Conservation (phyloP, 2,329 filamentous ascomycete genomes). For the Colletotrichum viniferum region DNA sequence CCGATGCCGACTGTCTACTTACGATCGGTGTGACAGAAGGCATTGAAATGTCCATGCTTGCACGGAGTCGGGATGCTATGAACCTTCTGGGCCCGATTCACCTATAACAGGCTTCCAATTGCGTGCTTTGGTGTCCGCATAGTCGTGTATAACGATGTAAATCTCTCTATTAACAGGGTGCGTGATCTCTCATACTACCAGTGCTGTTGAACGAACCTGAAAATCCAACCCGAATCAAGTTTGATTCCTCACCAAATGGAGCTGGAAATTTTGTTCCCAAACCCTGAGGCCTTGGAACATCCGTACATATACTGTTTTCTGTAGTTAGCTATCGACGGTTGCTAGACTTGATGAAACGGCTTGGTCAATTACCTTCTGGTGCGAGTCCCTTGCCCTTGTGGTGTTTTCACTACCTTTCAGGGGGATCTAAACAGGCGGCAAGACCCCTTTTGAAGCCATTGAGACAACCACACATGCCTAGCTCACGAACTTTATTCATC, state of each 20-base stretch:
- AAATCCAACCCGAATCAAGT: background rate
- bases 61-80: background rate
- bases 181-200: background rate
- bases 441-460: too few relatives aligned
- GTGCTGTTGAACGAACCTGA: background rate
- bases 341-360: too few relatives aligned
- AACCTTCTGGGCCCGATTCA: background rate
- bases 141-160: accelerated
- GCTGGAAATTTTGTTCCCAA: accelerated
- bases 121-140: accelerated
- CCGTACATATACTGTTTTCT: too few relatives aligned
- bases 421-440: too few relatives aligned
- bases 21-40: background rate
- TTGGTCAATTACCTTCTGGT: too few relatives aligned
- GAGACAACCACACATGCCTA: too few relatives aligned
- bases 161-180: accelerated
- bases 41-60: background rate
- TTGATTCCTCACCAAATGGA: accelerated
- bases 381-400: too few relatives aligned
- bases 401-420: too few relatives aligned
- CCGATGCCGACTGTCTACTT: background rate
- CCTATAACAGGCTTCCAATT: background rate
- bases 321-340: too few relatives aligned
- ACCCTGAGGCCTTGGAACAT: too few relatives aligned
- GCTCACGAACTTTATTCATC: too few relatives aligned